These are phyloP conservation scores for Euphrasia confusa DNA, from an alignment of 257 asterid genomes.

Conservation along the genomic window DNA sequence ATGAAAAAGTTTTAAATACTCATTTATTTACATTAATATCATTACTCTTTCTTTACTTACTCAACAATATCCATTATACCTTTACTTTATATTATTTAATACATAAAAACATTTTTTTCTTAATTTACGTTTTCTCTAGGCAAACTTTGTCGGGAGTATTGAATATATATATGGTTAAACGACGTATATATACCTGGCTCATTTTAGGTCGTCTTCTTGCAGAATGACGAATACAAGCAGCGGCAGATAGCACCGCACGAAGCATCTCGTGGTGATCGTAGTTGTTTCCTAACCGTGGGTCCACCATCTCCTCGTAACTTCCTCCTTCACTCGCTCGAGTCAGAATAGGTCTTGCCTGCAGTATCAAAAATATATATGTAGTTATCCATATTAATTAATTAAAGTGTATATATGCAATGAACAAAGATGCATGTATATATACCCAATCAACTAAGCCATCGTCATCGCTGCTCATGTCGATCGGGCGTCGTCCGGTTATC, in stretches of 20 bases:
- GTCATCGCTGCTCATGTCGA: conserved; percentile 50
- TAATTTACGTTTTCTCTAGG: too few relatives aligned
- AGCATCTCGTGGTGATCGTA: conserved; percentile 69
- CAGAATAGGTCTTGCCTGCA: conserved; percentile 75
- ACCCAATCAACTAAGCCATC: conserved; percentile 92
- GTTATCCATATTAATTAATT: too few relatives aligned
- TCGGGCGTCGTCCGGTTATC: conserved; percentile 70
- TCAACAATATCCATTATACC: too few relatives aligned
- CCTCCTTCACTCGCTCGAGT: conserved; percentile 45
- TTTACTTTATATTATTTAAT: too few relatives aligned
- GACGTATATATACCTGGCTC: conserved; percentile 56
- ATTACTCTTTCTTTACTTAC: too few relatives aligned
- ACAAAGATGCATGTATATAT: neutral
- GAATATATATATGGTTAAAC: too few relatives aligned
- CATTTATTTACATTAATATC: too few relatives aligned
- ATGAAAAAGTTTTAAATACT: too few relatives aligned
- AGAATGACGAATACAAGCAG: conserved; percentile 67
- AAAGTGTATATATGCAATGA: neutral
- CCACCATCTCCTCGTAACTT: conserved; percentile 63
- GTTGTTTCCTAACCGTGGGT: conserved; percentile 48
- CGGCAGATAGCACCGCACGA: conserved; percentile 71
- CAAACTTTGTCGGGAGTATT: too few relatives aligned
- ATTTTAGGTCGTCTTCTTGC: conserved; percentile 82
- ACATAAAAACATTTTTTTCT: too few relatives aligned
- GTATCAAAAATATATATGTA: too few relatives aligned